These are phyloP conservation scores for Bombardia bombarda DNA, from an alignment of 495 filamentous ascomycete species.

Conservation along the genomic window DNA sequence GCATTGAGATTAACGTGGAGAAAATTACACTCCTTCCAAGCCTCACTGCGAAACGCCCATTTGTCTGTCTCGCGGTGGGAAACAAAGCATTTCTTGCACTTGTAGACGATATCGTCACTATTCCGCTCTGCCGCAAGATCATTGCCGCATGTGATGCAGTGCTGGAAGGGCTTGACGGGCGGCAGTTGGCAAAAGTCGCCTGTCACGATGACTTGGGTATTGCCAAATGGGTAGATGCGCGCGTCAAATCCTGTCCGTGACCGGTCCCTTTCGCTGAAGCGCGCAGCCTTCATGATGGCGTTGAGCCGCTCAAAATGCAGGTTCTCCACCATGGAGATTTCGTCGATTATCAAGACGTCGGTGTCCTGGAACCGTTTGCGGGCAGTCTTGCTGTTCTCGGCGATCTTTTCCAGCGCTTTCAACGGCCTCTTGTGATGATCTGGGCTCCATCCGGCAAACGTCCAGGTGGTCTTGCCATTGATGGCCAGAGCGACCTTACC, in stretches of 20 bases:
- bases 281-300: slow-evolving; percentile 35
- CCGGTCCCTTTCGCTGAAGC: slow-evolving; percentile 9
- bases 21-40: slow-evolving; percentile 31
- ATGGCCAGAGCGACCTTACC: slow-evolving; percentile 47
- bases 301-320: slow-evolving; percentile 47
- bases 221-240: slow-evolving; percentile 66
- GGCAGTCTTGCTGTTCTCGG: background rate
- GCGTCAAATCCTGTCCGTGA: too few species aligned
- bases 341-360: slow-evolving; percentile 38
- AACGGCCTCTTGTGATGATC: slow-evolving; percentile 18
- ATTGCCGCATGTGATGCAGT: slow-evolving; percentile 68
- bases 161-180: slow-evolving; percentile 73
- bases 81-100: slow-evolving; percentile 21
- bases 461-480: slow-evolving; percentile 45
- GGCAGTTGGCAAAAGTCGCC: slow-evolving; percentile 96
- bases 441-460: slow-evolving; percentile 47
- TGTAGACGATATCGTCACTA: slow-evolving; percentile 55
- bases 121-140: slow-evolving; percentile 56
- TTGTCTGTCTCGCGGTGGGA: slow-evolving; percentile 29
- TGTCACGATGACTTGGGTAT: slow-evolving; percentile 86
- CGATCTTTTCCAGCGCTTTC: background rate
- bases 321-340: slow-evolving; percentile 48
- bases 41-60: slow-evolving; percentile 29
- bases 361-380: slow-evolving; percentile 25
- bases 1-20: slow-evolving; percentile 34